phyloP scores from a whole-genome alignment of 1,284 basidiomycete species.

The Neolentinus lepideus region DNA sequence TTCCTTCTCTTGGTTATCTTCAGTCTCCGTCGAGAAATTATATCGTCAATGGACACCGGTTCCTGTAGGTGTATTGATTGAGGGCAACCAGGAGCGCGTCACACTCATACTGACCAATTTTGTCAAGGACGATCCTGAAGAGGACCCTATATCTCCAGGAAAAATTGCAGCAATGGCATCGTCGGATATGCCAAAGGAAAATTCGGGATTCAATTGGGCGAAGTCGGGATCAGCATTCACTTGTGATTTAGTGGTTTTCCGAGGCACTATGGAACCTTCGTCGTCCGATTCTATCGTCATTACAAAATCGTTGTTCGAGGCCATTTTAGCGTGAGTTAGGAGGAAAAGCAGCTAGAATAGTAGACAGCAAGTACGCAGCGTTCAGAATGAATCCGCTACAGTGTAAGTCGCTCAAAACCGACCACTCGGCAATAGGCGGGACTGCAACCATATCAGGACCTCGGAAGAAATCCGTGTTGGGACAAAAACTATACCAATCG shows the following conservation, averaged over 20 bases:
- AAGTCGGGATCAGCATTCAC: constrained; percentile 36
- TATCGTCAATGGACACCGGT: constrained; percentile 87
- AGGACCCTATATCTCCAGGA: constrained; percentile 19
- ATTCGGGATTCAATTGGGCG: constrained; percentile 69
- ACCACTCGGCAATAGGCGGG: no score
- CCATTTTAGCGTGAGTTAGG: background rate
- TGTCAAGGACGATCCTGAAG: constrained; percentile 43
- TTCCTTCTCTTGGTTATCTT: constrained; percentile 19
- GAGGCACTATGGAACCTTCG: constrained; percentile 35
- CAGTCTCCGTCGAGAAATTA: constrained; percentile 63
- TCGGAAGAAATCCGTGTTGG: no score
- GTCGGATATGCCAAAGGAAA: constrained; percentile 74
- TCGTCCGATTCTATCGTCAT: constrained; percentile 79
- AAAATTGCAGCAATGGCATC: constrained; percentile 51
- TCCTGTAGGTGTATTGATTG: constrained; percentile 33
- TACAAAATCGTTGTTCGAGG: constrained; percentile 48
- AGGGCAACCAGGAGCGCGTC: constrained; percentile 6
- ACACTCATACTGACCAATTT: constrained; percentile 50
- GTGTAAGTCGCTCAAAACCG: no score
- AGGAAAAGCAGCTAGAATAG: background rate
- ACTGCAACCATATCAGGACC: no score
- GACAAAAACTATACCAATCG: no score
- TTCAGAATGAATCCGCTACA: no score
- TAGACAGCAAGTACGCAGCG: no score
- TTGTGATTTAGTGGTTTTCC: constrained; percentile 13